Evolutionary conservation across 2,329 filamentous ascomycete species (phyloP).

Genomic region (Ophiostoma novo-ulmi): DNA sequence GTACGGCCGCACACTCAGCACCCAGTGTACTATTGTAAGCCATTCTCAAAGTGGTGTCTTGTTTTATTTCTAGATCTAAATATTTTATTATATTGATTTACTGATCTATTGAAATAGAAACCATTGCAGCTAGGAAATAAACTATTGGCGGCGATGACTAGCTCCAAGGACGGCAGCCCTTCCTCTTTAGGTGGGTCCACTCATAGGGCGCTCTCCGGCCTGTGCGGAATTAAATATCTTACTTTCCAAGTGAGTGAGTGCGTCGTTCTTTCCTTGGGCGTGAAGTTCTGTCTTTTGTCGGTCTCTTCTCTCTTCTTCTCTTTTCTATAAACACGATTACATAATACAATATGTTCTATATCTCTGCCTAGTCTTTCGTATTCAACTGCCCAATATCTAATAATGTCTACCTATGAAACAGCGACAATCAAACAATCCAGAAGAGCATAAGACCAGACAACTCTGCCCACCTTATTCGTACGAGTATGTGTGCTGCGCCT

Average conservation of each 20-base stretch:
- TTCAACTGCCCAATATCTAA: not conserved
- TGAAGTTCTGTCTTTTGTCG: not conserved
- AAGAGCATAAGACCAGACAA: not conserved
- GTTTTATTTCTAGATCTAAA: not conserved
- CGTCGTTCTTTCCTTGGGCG: not conserved
- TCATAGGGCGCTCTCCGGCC: not conserved
- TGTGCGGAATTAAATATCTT: no score
- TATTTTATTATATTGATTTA: not conserved
- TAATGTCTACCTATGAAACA: not conserved
- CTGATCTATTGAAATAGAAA: not conserved
- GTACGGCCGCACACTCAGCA: not conserved
- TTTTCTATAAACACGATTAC: not conserved
- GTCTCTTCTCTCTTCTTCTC: not conserved
- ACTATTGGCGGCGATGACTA: constrained; percentile 1
- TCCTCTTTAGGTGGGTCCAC: not conserved
- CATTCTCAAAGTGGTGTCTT: not conserved
- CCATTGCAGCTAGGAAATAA: not conserved
- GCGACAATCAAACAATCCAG: not conserved
- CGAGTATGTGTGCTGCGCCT: constrained; percentile 4
- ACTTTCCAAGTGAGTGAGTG: not conserved
- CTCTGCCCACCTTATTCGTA: constrained; percentile 4
- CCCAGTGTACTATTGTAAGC: not conserved
- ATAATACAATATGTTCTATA: not conserved
- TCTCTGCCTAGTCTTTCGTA: not conserved
- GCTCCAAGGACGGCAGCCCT: not conserved